phyloP scores from a whole-genome alignment of 1,139 yeast species.

The Kurtzmaniella quercitrusa region DNA sequence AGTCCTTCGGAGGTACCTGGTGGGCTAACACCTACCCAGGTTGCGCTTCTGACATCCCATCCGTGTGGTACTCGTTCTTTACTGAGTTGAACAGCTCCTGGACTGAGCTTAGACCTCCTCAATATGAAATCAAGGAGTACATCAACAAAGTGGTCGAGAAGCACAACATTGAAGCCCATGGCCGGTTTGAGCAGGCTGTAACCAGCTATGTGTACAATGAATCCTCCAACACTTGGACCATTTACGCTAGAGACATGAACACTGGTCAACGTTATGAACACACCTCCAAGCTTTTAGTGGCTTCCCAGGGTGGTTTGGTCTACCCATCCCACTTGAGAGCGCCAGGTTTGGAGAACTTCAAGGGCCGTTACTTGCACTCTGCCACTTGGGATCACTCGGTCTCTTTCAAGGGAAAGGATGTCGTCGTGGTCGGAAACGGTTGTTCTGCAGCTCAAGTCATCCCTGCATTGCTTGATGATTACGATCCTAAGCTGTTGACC shows the following conservation, averaged over 20 bases:
- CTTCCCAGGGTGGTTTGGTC: slow-evolving; percentile 39
- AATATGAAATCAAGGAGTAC: slow-evolving; percentile 45
- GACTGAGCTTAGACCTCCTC: slow-evolving; percentile 45
- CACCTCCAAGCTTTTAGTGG: slow-evolving; percentile 27
- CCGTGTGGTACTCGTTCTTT: slow-evolving; percentile 43
- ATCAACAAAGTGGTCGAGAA: slow-evolving; percentile 35
- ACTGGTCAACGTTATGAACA: slow-evolving; percentile 27
- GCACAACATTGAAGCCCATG: slow-evolving; percentile 26
- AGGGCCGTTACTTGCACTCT: slow-evolving; percentile 46
- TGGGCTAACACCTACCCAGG: slow-evolving; percentile 52
- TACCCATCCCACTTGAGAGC: slow-evolving; percentile 25
- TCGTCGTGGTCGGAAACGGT: slow-evolving; percentile 41
- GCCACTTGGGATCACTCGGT: slow-evolving; percentile 44
- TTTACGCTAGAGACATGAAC: slow-evolving; percentile 28
- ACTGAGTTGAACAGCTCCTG: slow-evolving; percentile 39
- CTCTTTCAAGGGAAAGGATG: slow-evolving; percentile 29
- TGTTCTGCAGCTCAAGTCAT: slow-evolving; percentile 42
- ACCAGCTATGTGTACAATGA: slow-evolving; percentile 28
- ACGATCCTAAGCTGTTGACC: slow-evolving; percentile 24
- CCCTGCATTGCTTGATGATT: slow-evolving; percentile 29
- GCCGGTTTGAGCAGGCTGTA: slow-evolving; percentile 27
- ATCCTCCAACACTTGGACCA: slow-evolving; percentile 30
- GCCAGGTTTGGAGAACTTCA: slow-evolving; percentile 37
- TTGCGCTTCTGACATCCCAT: slow-evolving; percentile 50
- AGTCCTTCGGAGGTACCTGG: slow-evolving; percentile 53